phyloP scores from a whole-genome alignment of 805 yeast species.

The Yamadazyma takamatsuzukensis region DNA sequence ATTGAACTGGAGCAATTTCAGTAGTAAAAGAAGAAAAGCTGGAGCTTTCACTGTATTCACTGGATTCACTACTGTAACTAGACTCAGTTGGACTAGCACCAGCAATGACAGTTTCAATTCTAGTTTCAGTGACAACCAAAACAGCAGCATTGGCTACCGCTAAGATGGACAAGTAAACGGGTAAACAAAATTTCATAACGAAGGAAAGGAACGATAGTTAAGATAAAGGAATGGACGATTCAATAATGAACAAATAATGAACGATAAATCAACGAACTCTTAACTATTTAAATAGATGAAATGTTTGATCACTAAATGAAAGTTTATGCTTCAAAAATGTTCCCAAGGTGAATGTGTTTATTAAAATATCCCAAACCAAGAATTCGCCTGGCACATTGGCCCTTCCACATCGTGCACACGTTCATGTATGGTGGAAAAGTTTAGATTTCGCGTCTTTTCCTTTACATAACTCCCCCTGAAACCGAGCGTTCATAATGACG shows the following conservation, averaged over 20 bases:
- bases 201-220: constrained; percentile 3
- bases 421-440: no score
- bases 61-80: not conserved
- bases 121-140: constrained; percentile 9
- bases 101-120: constrained; percentile 13
- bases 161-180: constrained; percentile 14
- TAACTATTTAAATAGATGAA: no score
- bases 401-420: no score
- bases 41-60: not conserved
- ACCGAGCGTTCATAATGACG: no score
- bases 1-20: not conserved
- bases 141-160: constrained; percentile 6
- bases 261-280: no score
- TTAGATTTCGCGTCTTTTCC: no score
- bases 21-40: not conserved
- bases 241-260: not conserved
- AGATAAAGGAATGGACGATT: constrained; percentile 7
- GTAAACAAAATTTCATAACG: constrained; percentile 21
- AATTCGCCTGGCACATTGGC: no score
- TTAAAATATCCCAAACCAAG: no score
- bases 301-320: not conserved
- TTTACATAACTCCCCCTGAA: no score
- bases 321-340: no score
- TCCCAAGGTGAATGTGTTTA: no score
- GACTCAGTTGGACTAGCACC: constrained; percentile 4